A percentile compares a stretch with the other conserved stretches of the same genome.
These are phyloP conservation scores for Pinus taeda DNA, from an alignment of 75 land plant genomes.

Conservation along the genomic window DNA sequence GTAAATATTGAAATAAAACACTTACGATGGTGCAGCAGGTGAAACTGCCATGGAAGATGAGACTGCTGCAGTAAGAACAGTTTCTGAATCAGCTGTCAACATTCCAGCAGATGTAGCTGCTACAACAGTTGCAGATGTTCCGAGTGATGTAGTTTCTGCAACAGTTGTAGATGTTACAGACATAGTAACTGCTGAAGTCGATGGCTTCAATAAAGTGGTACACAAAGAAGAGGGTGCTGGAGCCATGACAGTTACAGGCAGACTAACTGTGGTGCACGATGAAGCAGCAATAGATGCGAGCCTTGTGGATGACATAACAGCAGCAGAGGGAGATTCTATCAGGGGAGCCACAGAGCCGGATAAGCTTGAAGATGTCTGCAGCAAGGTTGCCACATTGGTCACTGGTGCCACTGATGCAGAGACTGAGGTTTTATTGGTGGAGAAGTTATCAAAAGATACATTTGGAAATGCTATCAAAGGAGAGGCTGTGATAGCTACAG, in stretches of 20 bases:
- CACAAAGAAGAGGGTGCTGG: conserved; percentile 7
- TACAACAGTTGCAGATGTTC: conserved; percentile 7
- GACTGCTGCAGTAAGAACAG: neutral
- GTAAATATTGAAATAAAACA: neutral
- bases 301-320: conserved; percentile 7
- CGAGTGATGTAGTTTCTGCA: conserved; percentile 8
- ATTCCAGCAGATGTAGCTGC: conserved; percentile 3
- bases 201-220: conserved; percentile 8
- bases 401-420: neutral
- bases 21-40: conserved; percentile 14
- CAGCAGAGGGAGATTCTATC: neutral
- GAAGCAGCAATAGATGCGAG: conserved; percentile 6
- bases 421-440: neutral
- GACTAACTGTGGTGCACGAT: neutral
- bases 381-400: neutral
- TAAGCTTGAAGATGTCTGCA: neutral
- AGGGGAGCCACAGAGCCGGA: neutral
- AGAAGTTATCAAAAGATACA: conserved; percentile 5
- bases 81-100: neutral
- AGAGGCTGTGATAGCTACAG: conserved; percentile 1
- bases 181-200: conserved; percentile 11
- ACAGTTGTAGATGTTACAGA: conserved; percentile 7
- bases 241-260: neutral
- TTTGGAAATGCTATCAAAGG: conserved; percentile 11
- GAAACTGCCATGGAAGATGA: conserved; percentile 6